Percentiles rank a stretch among this genome's conserved stretches.
Evolutionary conservation across 441 rosid genomes (phyloP).

Genomic region (Codiaeum variegatum): DNA sequence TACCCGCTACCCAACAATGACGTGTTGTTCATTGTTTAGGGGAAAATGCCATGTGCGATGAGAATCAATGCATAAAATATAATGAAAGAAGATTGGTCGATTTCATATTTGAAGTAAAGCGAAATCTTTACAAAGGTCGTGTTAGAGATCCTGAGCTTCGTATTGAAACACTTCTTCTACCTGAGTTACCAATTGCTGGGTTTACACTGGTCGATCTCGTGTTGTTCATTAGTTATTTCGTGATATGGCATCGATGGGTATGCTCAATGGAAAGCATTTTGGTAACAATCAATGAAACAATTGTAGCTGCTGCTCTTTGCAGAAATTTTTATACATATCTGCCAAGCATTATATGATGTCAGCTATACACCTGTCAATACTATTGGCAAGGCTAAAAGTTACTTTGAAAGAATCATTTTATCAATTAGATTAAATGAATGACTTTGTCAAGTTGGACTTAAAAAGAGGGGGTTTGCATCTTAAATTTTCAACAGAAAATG

Average conservation of each 20-base stretch:
- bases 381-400: too few relatives aligned
- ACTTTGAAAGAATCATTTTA: too few relatives aligned
- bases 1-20: too few relatives aligned
- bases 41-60: slow-evolving; percentile 15
- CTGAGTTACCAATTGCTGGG: slow-evolving; percentile 32
- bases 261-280: slow-evolving; percentile 40
- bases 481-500: too few relatives aligned
- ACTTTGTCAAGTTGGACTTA: too few relatives aligned
- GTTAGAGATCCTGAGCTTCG: slow-evolving; percentile 34
- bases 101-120: slow-evolving; percentile 32
- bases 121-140: slow-evolving; percentile 36
- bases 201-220: slow-evolving; percentile 36
- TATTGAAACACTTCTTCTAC: slow-evolving; percentile 35
- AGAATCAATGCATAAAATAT: slow-evolving; percentile 30
- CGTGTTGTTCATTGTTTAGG: too few relatives aligned
- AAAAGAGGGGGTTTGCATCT: too few relatives aligned
- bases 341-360: too few relatives aligned
- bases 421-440: too few relatives aligned
- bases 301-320: neutral
- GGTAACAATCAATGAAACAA: slow-evolving; percentile 18
- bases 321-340: too few relatives aligned
- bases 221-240: slow-evolving; percentile 41
- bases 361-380: too few relatives aligned
- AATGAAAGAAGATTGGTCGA: slow-evolving; percentile 31
- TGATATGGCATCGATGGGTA: slow-evolving; percentile 27